Conservation (phyloP, 257 asterid genomes). For the Plantago ovata region DNA sequence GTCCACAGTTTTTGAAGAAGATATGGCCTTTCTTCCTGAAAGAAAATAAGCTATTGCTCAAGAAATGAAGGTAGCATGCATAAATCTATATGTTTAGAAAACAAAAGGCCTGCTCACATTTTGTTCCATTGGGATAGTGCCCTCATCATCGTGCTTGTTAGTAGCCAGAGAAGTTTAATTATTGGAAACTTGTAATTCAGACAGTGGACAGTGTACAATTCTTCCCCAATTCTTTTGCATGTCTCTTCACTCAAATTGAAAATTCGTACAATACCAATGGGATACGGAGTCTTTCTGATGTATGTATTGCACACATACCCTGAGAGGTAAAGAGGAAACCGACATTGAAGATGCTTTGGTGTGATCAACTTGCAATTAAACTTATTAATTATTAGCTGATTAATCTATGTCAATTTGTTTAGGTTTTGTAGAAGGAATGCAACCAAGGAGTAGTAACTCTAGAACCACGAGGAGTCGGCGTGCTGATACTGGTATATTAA, state of each 20-base stretch:
- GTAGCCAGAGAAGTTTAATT: constrained; percentile 30
- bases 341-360: neutral
- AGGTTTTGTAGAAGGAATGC: too few relatives aligned
- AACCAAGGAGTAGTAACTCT: too few relatives aligned
- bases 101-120: constrained; percentile 32
- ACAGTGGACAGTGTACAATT: constrained; percentile 60
- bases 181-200: constrained; percentile 43
- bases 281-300: constrained; percentile 48
- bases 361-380: too few relatives aligned
- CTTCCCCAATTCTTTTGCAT: constrained; percentile 78
- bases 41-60: constrained; percentile 5
- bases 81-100: constrained; percentile 12
- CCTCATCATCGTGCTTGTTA: constrained; percentile 37
- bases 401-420: too few relatives aligned
- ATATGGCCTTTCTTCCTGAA: constrained; percentile 42
- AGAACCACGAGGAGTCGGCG: too few relatives aligned
- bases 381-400: too few relatives aligned
- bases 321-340: constrained; percentile 12
- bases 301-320: constrained; percentile 88
- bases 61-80: constrained; percentile 4
- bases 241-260: constrained; percentile 81
- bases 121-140: constrained; percentile 23
- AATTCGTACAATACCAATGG: constrained; percentile 67
- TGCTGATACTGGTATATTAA: too few relatives aligned
- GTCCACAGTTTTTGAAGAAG: constrained; percentile 33